A percentile compares a stretch with the other conserved stretches of the same genome.
Conservation (phyloP, 2,329 filamentous ascomycete species). For the Aspergillus chevalieri region DNA sequence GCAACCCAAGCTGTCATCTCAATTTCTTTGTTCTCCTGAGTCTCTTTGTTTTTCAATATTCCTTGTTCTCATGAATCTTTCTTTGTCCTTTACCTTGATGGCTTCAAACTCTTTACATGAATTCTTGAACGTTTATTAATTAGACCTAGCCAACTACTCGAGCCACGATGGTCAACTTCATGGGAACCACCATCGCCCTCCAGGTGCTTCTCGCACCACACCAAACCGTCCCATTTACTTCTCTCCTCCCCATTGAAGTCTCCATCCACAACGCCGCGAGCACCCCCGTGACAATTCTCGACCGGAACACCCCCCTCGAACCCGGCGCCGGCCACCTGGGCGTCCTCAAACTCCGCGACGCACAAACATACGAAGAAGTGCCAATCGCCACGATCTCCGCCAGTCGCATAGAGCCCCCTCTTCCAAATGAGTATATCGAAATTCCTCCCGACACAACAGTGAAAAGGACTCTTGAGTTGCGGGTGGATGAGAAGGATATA, state of each 20-base stretch:
- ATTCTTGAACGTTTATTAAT: no score
- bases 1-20: no score
- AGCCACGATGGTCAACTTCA: no score
- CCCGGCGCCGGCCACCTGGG: constrained; percentile 23
- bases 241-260: constrained; percentile 14
- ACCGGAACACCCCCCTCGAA: constrained; percentile 35
- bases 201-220: constrained; percentile 14
- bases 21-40: no score
- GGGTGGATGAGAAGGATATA: constrained; percentile 14
- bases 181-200: constrained; percentile 3
- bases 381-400: constrained; percentile 27
- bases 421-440: constrained; percentile 24
- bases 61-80: no score
- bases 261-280: constrained; percentile 22
- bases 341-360: constrained; percentile 24
- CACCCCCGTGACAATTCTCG: constrained; percentile 27
- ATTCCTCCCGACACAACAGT: constrained; percentile 20
- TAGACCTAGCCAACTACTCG: no score
- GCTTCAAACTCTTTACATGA: no score
- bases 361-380: constrained; percentile 12
- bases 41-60: no score
- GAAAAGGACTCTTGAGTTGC: constrained; percentile 19
- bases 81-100: no score
- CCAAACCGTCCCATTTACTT: constrained; percentile 7
- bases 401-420: constrained; percentile 26